Percentiles rank a stretch among this genome's conserved stretches.
Conservation (phyloP, 345 rosid species). For the Lepidium sativum region DNA sequence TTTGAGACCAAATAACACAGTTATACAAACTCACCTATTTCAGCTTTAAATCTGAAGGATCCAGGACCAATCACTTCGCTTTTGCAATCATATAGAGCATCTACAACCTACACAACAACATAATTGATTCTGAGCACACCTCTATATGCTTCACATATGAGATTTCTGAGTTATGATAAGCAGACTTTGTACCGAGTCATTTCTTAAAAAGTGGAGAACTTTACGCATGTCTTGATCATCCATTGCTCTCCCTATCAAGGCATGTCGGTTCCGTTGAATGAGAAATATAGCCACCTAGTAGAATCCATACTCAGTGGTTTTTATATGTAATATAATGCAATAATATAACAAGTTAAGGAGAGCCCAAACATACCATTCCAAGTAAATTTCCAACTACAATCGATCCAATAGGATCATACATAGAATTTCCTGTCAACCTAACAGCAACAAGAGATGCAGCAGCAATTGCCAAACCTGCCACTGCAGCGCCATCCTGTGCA, state of each 20-base stretch:
- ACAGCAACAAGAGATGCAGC: slow-evolving; percentile 89
- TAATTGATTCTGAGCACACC: neutral
- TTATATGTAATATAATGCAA: neutral
- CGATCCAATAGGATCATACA: slow-evolving; percentile 92
- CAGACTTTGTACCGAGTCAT: slow-evolving; percentile 62
- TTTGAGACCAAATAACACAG: slow-evolving; percentile 1
- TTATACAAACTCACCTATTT: slow-evolving; percentile 57
- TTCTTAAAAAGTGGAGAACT: slow-evolving; percentile 69
- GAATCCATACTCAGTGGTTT: neutral
- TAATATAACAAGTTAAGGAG: neutral
- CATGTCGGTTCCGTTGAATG: slow-evolving; percentile 95
- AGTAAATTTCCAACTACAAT: slow-evolving; percentile 86
- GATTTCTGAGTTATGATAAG: neutral
- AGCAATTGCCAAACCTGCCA: slow-evolving; percentile 84
- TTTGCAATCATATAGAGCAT: slow-evolving; percentile 92
- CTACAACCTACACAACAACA: slow-evolving; percentile 62
- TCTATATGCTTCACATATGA: neutral
- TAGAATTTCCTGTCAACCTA: slow-evolving; percentile 73
- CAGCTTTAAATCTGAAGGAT: slow-evolving; percentile 95
- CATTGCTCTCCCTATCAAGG: slow-evolving; percentile 96
- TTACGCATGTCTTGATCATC: slow-evolving; percentile 93
- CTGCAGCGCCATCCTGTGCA: slow-evolving; percentile 99
- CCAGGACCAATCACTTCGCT: slow-evolving; percentile 99
- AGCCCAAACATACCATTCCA: slow-evolving; percentile 59
- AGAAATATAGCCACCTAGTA: slow-evolving; percentile 92